A percentile compares a stretch with the other conserved stretches of the same genome.
Conservation (phyloP, 371 early-diverging fungal genomes). For the Umbelopsis sp. region DNA sequence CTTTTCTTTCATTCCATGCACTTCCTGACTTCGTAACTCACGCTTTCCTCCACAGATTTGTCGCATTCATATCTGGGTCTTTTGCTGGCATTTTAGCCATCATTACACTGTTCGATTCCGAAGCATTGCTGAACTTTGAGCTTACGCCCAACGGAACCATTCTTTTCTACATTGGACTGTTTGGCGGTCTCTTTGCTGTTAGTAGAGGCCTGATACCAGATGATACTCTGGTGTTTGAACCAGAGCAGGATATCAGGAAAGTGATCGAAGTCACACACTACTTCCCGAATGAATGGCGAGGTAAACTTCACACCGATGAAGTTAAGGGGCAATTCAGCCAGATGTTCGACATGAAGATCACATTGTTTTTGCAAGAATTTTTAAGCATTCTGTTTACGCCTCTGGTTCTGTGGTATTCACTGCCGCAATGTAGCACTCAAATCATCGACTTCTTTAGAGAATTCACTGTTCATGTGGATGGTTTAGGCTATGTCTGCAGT, state of each 20-base stretch:
- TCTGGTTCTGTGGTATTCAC: conserved; percentile 77
- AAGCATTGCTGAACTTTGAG: conserved; percentile 85
- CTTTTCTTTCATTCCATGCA: not conserved
- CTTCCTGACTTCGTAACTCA: too few species aligned
- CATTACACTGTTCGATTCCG: conserved; percentile 86
- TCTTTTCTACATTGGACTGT: conserved; percentile 90
- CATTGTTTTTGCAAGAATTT: conserved; percentile 82
- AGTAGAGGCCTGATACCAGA: conserved; percentile 86
- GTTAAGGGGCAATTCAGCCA: conserved; percentile 74
- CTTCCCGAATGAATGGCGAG: conserved; percentile 86
- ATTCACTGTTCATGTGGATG: conserved; percentile 89
- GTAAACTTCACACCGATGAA: conserved; percentile 81
- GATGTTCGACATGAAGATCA: conserved; percentile 81
- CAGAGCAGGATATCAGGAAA: conserved; percentile 71
- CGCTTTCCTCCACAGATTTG: conserved; percentile 60
- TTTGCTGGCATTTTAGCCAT: conserved; percentile 84
- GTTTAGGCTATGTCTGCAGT: conserved; percentile 93
- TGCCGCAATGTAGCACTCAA: conserved; percentile 78
- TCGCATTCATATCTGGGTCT: conserved; percentile 89
- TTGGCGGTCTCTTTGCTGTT: conserved; percentile 84
- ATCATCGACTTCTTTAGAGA: conserved; percentile 94
- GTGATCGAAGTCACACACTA: conserved; percentile 91
- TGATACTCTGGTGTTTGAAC: conserved; percentile 80
- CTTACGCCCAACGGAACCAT: conserved; percentile 86
- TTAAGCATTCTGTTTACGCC: conserved; percentile 86